Percentiles rank a stretch among this genome's conserved stretches.
Conservation (phyloP, 345 rosid genomes). For the Eucalyptus sp. region DNA sequence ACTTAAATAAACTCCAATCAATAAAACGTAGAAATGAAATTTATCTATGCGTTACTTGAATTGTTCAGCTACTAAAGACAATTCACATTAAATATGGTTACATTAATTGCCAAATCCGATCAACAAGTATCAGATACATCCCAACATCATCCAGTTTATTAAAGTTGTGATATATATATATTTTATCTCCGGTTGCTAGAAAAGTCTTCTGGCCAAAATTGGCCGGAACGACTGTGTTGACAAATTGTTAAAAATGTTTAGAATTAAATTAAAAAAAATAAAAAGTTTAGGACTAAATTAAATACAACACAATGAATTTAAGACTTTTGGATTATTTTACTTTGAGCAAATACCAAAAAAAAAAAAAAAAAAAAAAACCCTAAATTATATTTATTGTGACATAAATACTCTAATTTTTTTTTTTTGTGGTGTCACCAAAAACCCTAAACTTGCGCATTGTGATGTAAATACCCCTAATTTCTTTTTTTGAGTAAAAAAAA, state of each 20-base stretch:
- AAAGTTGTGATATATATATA: neutral
- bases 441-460: neutral
- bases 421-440: no score
- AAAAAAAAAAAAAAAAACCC: neutral
- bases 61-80: neutral
- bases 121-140: neutral
- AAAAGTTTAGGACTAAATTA: fast-evolving
- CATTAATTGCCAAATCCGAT: neutral
- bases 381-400: neutral
- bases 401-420: no score
- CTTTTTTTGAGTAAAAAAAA: no score
- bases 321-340: neutral
- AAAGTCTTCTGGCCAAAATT: neutral
- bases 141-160: neutral
- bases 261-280: neutral
- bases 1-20: neutral
- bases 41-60: neutral
- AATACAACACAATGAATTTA: fast-evolving
- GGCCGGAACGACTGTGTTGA: fast-evolving
- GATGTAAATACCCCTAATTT: no score
- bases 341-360: neutral
- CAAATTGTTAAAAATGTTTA: neutral
- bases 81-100: neutral
- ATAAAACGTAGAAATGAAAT: neutral
- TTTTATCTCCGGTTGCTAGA: neutral